phyloP scores from a whole-genome alignment of 78 protist genomes.

The Protostelium mycophagum region DNA sequence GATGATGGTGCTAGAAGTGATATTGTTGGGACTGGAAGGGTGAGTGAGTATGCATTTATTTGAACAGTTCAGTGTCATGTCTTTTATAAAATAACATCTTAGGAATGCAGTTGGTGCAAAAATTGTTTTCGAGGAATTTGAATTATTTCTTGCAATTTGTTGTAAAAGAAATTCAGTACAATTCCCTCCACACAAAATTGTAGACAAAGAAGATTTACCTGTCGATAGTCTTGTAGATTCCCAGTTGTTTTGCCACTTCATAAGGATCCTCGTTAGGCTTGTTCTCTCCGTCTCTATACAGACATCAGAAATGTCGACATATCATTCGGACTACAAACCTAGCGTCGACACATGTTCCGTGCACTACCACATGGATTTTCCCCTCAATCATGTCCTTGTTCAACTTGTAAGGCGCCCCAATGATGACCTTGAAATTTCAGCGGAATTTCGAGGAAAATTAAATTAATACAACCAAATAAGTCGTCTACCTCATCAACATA shows the following conservation, averaged over 20 bases:
- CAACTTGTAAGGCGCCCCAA: constrained; percentile 83
- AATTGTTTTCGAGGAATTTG: too few relatives aligned
- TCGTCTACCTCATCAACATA: neutral
- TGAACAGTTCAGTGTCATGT: too few relatives aligned
- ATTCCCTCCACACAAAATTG: too few relatives aligned
- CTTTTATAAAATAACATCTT: too few relatives aligned
- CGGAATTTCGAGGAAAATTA: neutral
- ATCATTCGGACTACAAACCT: neutral
- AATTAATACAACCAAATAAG: neutral
- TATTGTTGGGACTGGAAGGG: constrained; percentile 43
- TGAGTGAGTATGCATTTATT: too few relatives aligned
- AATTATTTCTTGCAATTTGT: too few relatives aligned
- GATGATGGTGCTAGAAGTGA: constrained; percentile 44
- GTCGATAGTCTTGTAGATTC: constrained; percentile 50
- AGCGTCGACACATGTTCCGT: constrained; percentile 30
- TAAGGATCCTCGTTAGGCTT: constrained; percentile 32
- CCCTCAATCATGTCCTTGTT: constrained; percentile 65
- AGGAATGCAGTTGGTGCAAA: too few relatives aligned
- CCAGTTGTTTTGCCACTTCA: constrained; percentile 40
- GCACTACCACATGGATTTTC: constrained; percentile 68
- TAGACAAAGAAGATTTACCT: too few relatives aligned
- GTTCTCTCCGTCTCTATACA: neutral
- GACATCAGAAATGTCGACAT: neutral
- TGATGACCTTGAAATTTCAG: constrained; percentile 74
- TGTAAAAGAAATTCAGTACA: too few relatives aligned